Conservation (phyloP, 2,329 filamentous ascomycete genomes). For the Clonostachys byssicola region DNA sequence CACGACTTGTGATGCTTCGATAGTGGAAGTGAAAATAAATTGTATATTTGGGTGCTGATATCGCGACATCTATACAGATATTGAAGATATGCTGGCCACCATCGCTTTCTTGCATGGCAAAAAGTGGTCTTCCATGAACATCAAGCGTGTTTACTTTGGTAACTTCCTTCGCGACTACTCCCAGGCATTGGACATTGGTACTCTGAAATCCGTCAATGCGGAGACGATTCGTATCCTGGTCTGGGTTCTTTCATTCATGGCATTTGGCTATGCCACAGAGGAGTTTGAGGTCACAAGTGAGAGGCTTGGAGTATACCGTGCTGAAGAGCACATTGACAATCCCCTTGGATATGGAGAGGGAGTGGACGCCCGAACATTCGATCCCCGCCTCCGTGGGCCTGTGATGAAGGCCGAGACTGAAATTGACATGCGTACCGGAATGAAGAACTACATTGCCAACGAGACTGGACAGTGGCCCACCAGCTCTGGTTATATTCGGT, state of each 20-base stretch:
- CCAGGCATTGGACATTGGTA: conserved; percentile 77
- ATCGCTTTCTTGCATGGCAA: conserved; percentile 74
- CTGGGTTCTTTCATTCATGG: conserved; percentile 78
- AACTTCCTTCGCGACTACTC: conserved; percentile 88
- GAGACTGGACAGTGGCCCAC: conserved; percentile 86
- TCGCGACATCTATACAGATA: conserved; percentile 41
- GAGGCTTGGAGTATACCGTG: conserved; percentile 74
- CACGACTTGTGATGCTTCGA: neutral
- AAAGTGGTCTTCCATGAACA: conserved; percentile 78
- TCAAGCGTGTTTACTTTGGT: conserved; percentile 78
- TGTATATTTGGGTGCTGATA: too few relatives aligned
- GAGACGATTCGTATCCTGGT: conserved; percentile 76
- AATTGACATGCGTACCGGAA: conserved; percentile 74
- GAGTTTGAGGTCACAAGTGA: conserved; percentile 84
- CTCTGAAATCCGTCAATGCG: conserved; percentile 72
- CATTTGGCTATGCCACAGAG: conserved; percentile 79
- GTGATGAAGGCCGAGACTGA: conserved; percentile 68
- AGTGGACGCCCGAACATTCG: conserved; percentile 76
- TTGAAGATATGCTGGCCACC: conserved; percentile 77
- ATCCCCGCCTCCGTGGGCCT: conserved; percentile 76
- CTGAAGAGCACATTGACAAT: conserved; percentile 73
- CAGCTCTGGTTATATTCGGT: conserved; percentile 78
- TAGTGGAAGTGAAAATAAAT: too few relatives aligned
- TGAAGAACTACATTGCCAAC: conserved; percentile 99
- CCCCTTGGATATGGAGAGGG: conserved; percentile 85